These are phyloP conservation scores for Venustampulla echinocandica DNA, from an alignment of 495 filamentous ascomycete species.

Conservation along the genomic window DNA sequence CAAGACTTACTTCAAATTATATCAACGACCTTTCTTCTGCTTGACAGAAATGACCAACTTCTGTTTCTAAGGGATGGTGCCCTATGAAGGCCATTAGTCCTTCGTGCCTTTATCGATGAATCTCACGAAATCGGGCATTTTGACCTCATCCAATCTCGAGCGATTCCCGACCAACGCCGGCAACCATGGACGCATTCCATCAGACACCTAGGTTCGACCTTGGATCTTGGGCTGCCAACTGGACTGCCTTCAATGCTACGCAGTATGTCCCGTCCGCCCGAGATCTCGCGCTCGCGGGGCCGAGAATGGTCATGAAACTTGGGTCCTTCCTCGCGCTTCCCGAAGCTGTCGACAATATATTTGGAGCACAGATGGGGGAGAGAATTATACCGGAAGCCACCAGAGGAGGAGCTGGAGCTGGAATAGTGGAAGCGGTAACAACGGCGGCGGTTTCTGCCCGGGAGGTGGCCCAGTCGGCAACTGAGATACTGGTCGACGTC, in stretches of 20 bases:
- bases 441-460: constrained; percentile 32
- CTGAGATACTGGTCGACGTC: constrained; percentile 30
- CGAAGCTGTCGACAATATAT: constrained; percentile 51
- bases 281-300: constrained; percentile 52
- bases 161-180: neutral
- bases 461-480: constrained; percentile 24
- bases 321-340: constrained; percentile 49
- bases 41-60: no score
- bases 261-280: constrained; percentile 27
- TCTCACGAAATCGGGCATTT: no score
- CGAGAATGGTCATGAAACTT: constrained; percentile 54
- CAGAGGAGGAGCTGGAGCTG: constrained; percentile 23
- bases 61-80: no score
- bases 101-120: no score
- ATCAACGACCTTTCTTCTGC: no score
- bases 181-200: constrained; percentile 15
- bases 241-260: constrained; percentile 22
- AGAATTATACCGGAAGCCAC: constrained; percentile 52
- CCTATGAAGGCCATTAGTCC: no score
- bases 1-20: no score
- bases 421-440: constrained; percentile 16
- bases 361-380: constrained; percentile 43
- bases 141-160: neutral
- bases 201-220: constrained; percentile 11
- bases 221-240: constrained; percentile 20